Percentiles rank a stretch among this genome's conserved stretches.
phyloP scores from a whole-genome alignment of 2,329 filamentous ascomycete species.

The Ophiostoma perfectum region DNA sequence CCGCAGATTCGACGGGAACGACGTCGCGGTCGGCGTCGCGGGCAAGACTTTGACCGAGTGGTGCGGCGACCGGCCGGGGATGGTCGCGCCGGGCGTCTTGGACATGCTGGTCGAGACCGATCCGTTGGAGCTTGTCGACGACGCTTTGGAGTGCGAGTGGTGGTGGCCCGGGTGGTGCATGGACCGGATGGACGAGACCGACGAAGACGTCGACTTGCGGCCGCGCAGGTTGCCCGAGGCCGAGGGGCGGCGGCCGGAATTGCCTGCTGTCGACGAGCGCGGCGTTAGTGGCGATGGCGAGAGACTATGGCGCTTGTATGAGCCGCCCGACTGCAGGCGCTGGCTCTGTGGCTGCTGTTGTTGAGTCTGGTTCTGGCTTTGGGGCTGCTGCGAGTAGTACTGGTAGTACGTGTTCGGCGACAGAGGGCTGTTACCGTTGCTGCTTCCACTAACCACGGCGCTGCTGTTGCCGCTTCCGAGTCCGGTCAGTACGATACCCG shows the following conservation, averaged over 20 bases:
- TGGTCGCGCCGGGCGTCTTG: conserved; percentile 57
- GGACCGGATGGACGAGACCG: conserved; percentile 84
- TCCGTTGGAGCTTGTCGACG: conserved; percentile 79
- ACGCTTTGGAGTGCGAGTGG: conserved; percentile 88
- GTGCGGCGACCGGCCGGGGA: conserved; percentile 68
- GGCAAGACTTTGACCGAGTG: conserved; percentile 93
- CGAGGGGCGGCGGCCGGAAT: conserved; percentile 65
- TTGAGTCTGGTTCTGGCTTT: conserved; percentile 17
- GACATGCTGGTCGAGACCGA: conserved; percentile 64
- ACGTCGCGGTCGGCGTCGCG: conserved; percentile 68
- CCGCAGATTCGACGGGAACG: conserved; percentile 81
- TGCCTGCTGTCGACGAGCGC: conserved; percentile 49
- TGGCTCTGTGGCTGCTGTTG: conserved; percentile 18
- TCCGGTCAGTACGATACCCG: conserved; percentile 5
- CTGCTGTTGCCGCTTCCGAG: conserved; percentile 29
- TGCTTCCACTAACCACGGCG: conserved; percentile 21
- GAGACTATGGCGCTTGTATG: conserved; percentile 68
- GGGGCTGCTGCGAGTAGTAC: conserved; percentile 21
- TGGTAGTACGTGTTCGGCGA: conserved; percentile 27
- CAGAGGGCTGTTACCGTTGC: conserved; percentile 29
- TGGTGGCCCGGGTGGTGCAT: conserved; percentile 84
- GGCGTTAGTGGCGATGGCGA: conserved; percentile 86
- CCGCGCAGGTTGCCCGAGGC: conserved; percentile 65
- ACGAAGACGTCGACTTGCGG: conserved; percentile 92
- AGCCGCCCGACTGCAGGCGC: conserved; percentile 19